phyloP scores from a whole-genome alignment of 1,139 yeast species.

The Spathaspora sp. region DNA sequence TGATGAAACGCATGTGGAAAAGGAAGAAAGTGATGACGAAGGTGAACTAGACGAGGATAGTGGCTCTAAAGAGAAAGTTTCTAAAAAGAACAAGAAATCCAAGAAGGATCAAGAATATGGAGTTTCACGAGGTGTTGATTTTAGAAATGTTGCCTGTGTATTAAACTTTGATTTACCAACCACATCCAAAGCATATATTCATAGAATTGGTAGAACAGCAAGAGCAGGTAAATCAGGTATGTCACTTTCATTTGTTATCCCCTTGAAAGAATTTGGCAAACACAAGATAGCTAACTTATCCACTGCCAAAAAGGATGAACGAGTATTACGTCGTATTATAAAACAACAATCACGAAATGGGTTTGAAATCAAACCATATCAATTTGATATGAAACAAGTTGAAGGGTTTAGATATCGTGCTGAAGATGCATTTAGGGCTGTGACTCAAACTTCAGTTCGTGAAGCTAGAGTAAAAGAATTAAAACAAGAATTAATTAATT shows the following conservation, averaged over 20 bases:
- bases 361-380: slow-evolving; percentile 75
- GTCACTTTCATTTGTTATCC: slow-evolving; percentile 90
- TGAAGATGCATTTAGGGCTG: slow-evolving; percentile 96
- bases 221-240: slow-evolving; percentile 96
- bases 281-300: slow-evolving; percentile 77
- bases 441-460: slow-evolving; percentile 84
- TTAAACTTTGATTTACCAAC: slow-evolving; percentile 93
- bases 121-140: slow-evolving; percentile 96
- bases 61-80: slow-evolving; percentile 27
- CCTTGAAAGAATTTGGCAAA: slow-evolving; percentile 80
- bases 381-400: slow-evolving; percentile 88
- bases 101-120: slow-evolving; percentile 78
- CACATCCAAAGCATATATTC: slow-evolving; percentile 86
- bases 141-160: slow-evolving; percentile 94
- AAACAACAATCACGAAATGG: slow-evolving; percentile 77
- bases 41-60: slow-evolving; percentile 36
- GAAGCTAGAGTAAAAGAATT: slow-evolving; percentile 93
- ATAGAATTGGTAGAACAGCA: slow-evolving; percentile 96
- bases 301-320: slow-evolving; percentile 82
- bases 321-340: slow-evolving; percentile 71
- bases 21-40: slow-evolving; percentile 50
- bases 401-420: slow-evolving; percentile 96
- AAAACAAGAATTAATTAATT: slow-evolving; percentile 80
- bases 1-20: slow-evolving; percentile 73
- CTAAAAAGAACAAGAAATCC: slow-evolving; percentile 32